A percentile compares a stretch with the other conserved stretches of the same genome.
Evolutionary conservation across 768 basidiomycete genomes (phyloP).

Genomic region (Phylloporus rhodoxanthus): DNA sequence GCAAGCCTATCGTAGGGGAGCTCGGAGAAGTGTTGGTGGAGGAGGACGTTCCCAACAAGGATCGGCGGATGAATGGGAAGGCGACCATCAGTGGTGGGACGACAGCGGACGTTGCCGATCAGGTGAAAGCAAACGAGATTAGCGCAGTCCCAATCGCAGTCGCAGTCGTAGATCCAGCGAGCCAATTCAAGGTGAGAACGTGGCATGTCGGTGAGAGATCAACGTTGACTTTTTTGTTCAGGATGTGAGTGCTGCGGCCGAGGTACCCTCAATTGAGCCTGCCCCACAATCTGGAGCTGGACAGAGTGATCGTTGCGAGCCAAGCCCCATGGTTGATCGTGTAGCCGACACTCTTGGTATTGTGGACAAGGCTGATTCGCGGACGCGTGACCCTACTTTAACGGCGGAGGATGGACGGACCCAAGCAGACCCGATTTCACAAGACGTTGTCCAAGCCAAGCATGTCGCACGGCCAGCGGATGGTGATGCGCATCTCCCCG

Average conservation of each 20-base stretch:
- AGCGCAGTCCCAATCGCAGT: background rate
- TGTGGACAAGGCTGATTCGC: slow-evolving; percentile 1
- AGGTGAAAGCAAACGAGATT: slow-evolving; percentile 4
- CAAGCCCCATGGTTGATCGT: background rate
- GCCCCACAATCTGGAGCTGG: slow-evolving; percentile 6
- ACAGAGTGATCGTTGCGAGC: background rate
- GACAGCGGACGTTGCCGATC: slow-evolving; percentile 16
- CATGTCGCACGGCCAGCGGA: background rate
- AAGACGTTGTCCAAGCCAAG: background rate
- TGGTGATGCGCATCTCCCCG: background rate
- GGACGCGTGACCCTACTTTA: background rate
- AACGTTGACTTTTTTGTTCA: slow-evolving; percentile 4
- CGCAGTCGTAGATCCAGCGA: background rate
- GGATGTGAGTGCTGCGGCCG: background rate
- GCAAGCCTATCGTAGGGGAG: slow-evolving; percentile 51
- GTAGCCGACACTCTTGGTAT: background rate
- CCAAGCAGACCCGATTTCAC: background rate
- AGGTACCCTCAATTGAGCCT: slow-evolving; percentile 17
- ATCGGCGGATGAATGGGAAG: slow-evolving; percentile 26
- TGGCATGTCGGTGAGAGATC: background rate
- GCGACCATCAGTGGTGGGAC: slow-evolving; percentile 20
- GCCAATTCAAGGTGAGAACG: slow-evolving; percentile 12
- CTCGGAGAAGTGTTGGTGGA: slow-evolving; percentile 65
- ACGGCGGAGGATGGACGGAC: background rate
- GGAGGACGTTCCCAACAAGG: slow-evolving; percentile 36